These are phyloP conservation scores for Pittosporum tobira DNA, from an alignment of 129 eudicot genomes.

Conservation along the genomic window DNA sequence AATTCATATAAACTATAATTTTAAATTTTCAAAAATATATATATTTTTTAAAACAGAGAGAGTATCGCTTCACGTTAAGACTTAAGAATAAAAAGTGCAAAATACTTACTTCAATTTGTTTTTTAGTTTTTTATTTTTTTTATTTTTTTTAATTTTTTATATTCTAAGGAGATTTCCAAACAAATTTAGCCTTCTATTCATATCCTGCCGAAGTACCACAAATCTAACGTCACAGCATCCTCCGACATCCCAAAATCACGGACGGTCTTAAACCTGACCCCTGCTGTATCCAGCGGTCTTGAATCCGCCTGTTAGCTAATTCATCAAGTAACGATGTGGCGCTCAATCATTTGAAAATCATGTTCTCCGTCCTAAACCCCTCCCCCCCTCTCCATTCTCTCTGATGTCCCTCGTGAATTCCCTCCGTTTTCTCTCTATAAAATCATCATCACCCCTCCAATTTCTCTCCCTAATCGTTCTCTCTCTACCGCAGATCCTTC, in stretches of 20 bases:
- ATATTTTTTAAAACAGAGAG: no score
- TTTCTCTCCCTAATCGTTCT: constrained; percentile 15
- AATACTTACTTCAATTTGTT: no score
- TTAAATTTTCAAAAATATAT: no score
- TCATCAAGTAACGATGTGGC: background rate
- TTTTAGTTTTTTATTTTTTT: no score
- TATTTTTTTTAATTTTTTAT: no score
- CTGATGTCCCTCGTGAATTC: background rate
- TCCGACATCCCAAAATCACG: no score
- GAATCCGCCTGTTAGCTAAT: background rate
- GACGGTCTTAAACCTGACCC: background rate
- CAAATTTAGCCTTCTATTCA: background rate
- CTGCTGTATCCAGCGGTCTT: background rate
- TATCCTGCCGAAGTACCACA: background rate
- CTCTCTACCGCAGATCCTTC: constrained; percentile 16
- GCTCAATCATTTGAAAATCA: background rate
- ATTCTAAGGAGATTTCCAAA: no score
- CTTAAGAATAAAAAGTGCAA: no score
- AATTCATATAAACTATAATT: no score
- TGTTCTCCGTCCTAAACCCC: constrained; percentile 6
- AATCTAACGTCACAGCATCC: no score
- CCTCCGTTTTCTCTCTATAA: constrained; percentile 10
- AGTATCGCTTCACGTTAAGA: no score
- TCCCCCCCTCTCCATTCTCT: background rate
- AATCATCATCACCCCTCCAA: background rate